phyloP scores from a whole-genome alignment of 169 alveolate genomes.

The Ophryocystis elektroscirrha region DNA sequence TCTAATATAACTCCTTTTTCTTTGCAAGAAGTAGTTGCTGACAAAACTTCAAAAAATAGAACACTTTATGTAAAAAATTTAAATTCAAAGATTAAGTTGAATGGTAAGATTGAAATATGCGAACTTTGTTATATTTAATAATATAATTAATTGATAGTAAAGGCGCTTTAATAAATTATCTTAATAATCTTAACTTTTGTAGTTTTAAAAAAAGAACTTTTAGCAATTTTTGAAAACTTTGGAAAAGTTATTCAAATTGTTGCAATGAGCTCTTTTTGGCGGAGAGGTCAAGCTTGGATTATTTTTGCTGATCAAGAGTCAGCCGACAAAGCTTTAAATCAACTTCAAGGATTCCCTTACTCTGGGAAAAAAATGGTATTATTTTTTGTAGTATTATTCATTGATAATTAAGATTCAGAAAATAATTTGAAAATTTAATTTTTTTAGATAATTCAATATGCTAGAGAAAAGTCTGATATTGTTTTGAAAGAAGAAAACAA shows the following conservation, averaged over 20 bases:
- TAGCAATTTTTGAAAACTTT: constrained; percentile 28
- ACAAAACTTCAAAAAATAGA: too few species aligned
- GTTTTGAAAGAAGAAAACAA: constrained; percentile 44
- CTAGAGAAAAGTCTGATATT: constrained; percentile 41
- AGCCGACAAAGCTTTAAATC: constrained; percentile 37
- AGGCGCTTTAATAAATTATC: too few species aligned
- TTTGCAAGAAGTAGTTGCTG: too few species aligned
- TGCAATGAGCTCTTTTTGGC: constrained; percentile 49
- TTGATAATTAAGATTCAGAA: not conserved
- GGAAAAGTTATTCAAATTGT: constrained; percentile 38
- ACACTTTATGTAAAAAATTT: too few species aligned
- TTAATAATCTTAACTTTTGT: constrained; percentile 2
- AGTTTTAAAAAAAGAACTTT: constrained; percentile 27
- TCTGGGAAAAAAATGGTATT: constrained; percentile 36
- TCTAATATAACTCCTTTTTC: too few species aligned
- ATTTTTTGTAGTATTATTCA: not conserved
- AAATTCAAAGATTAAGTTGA: too few species aligned
- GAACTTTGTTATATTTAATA: too few species aligned
- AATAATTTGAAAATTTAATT: not conserved
- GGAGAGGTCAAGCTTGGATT: constrained; percentile 53
- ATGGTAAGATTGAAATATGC: too few species aligned
- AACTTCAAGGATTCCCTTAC: constrained; percentile 34
- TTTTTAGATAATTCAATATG: constrained; percentile 33
- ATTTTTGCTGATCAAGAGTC: constrained; percentile 32
- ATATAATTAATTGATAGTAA: too few species aligned